These are phyloP conservation scores for Alternaria metachromatica DNA, from an alignment of 2,329 filamentous ascomycete species.

Conservation along the genomic window DNA sequence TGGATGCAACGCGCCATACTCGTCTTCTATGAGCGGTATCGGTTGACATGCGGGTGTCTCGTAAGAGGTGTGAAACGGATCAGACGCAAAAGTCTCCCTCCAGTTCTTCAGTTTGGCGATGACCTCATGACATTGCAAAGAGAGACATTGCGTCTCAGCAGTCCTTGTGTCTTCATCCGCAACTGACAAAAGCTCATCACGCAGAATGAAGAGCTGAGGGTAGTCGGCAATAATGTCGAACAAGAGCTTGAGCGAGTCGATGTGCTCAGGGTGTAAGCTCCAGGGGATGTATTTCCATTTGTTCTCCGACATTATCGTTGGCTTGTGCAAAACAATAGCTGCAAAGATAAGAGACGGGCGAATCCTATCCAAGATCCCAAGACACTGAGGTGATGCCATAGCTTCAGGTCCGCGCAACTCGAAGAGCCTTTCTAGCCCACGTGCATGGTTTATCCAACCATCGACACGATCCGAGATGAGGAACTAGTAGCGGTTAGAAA, in stretches of 20 bases:
- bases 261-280: background rate
- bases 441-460: constrained; percentile 5
- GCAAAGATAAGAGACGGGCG: constrained; percentile 1
- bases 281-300: background rate
- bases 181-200: background rate
- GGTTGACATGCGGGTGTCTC: background rate
- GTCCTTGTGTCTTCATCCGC: background rate
- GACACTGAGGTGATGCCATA: constrained; percentile 1
- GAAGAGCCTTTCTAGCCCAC: constrained; percentile 1
- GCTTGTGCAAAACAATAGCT: constrained; percentile 1
- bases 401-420: background rate
- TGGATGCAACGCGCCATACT: background rate
- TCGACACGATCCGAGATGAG: background rate
- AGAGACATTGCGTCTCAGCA: background rate
- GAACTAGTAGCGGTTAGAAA: background rate
- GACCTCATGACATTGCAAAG: background rate
- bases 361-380: background rate
- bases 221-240: constrained; percentile 5
- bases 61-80: background rate
- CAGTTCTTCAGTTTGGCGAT: background rate
- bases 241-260: background rate
- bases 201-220: background rate
- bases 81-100: background rate
- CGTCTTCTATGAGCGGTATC: background rate
- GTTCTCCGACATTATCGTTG: background rate